These are phyloP conservation scores for Cytospora leucostoma DNA, from an alignment of 2,329 filamentous ascomycete species.

Conservation along the genomic window DNA sequence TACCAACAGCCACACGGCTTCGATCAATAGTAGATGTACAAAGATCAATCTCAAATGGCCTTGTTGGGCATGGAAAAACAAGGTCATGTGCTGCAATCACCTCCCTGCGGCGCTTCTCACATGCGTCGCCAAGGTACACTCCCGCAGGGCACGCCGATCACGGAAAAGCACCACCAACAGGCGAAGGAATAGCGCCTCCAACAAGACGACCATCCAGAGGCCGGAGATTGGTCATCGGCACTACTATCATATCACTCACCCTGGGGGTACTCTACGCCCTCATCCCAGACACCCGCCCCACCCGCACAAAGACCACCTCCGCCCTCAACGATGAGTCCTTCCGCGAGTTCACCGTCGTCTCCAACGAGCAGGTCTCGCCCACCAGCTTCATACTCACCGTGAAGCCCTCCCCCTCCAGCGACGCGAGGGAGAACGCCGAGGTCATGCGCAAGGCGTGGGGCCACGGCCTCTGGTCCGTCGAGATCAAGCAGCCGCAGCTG, in stretches of 20 bases:
- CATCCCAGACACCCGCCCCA: background rate
- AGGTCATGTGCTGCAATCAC: background rate
- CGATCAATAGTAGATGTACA: background rate
- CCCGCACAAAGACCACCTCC: slow-evolving; percentile 10
- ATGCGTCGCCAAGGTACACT: background rate
- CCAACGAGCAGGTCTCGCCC: slow-evolving; percentile 63
- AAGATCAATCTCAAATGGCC: background rate
- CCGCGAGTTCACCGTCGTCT: slow-evolving; percentile 64
- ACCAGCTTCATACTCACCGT: slow-evolving; percentile 71
- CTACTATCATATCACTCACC: background rate
- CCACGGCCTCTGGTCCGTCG: slow-evolving; percentile 79
- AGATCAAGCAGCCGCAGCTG: slow-evolving; percentile 91
- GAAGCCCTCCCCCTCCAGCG: slow-evolving; percentile 38
- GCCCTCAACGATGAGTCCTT: slow-evolving; percentile 62
- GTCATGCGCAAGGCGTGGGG: slow-evolving; percentile 50
- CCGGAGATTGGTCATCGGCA: background rate
- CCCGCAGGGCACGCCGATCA: background rate
- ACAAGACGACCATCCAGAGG: background rate
- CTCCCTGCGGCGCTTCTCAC: slow-evolving; percentile 1
- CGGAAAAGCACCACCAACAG: too few species aligned
- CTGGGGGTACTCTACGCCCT: background rate
- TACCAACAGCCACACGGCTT: background rate
- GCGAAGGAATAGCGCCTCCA: background rate
- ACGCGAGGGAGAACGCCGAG: slow-evolving; percentile 30
- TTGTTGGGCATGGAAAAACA: background rate